These are phyloP conservation scores for Xenoacremonium recifei DNA, from an alignment of 2,329 filamentous ascomycete species.

Conservation along the genomic window DNA sequence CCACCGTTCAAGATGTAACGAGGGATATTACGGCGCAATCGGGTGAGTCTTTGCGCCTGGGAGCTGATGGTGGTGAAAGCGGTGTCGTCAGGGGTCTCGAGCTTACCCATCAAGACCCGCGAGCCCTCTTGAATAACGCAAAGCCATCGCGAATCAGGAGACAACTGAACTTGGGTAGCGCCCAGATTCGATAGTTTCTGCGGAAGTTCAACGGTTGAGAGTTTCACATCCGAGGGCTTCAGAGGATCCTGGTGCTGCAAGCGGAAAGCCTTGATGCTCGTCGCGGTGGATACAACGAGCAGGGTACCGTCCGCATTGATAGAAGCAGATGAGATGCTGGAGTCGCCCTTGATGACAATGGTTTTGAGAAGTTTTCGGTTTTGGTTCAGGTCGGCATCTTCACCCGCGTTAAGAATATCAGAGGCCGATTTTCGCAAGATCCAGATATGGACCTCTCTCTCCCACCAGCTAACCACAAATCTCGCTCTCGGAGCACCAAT, in stretches of 20 bases:
- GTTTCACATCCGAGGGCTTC: slow-evolving; percentile 59
- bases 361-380: slow-evolving; percentile 67
- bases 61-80: slow-evolving; percentile 29
- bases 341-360: slow-evolving; percentile 69
- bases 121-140: slow-evolving; percentile 62
- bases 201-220: slow-evolving; percentile 69
- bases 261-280: slow-evolving; percentile 75
- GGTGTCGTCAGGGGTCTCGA: slow-evolving; percentile 18
- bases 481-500: slow-evolving; percentile 71
- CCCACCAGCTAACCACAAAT: slow-evolving; percentile 89
- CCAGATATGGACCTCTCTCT: slow-evolving; percentile 84
- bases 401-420: slow-evolving; percentile 43
- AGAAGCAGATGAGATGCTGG: slow-evolving; percentile 74
- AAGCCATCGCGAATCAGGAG: slow-evolving; percentile 69
- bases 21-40: slow-evolving; percentile 53
- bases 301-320: slow-evolving; percentile 71
- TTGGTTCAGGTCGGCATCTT: slow-evolving; percentile 44
- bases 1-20: slow-evolving; percentile 61
- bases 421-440: slow-evolving; percentile 47
- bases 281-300: slow-evolving; percentile 72
- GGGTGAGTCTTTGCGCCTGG: slow-evolving; percentile 44
- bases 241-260: slow-evolving; percentile 52
- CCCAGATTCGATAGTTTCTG: slow-evolving; percentile 56
- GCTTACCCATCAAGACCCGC: slow-evolving; percentile 47
- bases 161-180: slow-evolving; percentile 68